A percentile compares a stretch with the other conserved stretches of the same genome.
Conservation (phyloP, 2,329 filamentous ascomycete species). For the Aspergillus sp. region DNA sequence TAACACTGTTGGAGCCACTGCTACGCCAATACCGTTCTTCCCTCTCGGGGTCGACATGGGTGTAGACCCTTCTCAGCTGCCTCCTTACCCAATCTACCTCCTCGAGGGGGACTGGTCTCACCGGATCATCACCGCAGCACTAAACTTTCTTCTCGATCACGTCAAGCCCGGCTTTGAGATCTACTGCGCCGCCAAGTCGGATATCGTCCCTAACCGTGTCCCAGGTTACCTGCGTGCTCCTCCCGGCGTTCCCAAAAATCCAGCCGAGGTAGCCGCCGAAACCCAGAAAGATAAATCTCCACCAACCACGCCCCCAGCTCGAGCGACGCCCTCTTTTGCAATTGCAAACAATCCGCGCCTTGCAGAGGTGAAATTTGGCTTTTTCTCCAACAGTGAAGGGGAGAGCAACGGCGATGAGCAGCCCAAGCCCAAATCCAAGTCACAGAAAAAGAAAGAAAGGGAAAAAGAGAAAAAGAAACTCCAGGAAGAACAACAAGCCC, state of each 20-base stretch:
- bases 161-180: conserved; percentile 30
- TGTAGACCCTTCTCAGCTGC: not conserved
- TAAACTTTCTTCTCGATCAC: conserved; percentile 30
- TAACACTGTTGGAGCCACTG: not conserved
- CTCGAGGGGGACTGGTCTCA: conserved; percentile 21
- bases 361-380: conserved; percentile 30
- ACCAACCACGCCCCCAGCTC: not conserved
- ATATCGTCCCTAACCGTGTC: conserved; percentile 31
- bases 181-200: conserved; percentile 30
- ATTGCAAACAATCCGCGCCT: conserved; percentile 24
- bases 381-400: conserved; percentile 8
- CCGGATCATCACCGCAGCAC: conserved; percentile 20
- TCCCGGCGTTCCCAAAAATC: not conserved
- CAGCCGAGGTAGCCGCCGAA: not conserved
- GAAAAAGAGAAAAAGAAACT: not conserved
- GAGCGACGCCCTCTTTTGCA: not conserved
- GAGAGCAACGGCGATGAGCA: conserved; percentile 11
- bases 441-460: not conserved
- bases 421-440: not conserved
- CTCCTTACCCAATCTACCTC: not conserved
- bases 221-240: conserved; percentile 24
- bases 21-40: not conserved
- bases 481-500: not conserved
- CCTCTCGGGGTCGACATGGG: not conserved
- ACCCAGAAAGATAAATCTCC: not conserved